Base-by-base conservation (phyloP, 768 basidiomycete genomes). In the Heimioporus sp. region DNA sequence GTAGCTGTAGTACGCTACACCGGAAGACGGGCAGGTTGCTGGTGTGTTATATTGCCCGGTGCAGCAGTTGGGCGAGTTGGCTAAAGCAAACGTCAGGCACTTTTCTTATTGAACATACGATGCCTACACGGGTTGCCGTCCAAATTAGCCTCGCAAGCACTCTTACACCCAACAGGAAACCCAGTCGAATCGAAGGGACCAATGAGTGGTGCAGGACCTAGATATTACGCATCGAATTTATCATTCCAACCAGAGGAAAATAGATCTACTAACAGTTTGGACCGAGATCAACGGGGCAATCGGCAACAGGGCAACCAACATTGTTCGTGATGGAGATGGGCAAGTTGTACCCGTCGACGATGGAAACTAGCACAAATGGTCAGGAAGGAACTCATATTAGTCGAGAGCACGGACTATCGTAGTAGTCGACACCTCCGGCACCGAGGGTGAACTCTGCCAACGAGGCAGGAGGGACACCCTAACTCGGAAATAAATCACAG, bases 361-460 rank as follows among this genome's bases (percentile, higher is more conserved):
- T 71, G 24, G 83, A 83, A 34, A 85, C 83, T 83, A 48, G 20
- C 7, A 31, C 40, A 34, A 6, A 19, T 10, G 5, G 15, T 48
- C 37, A 53, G 32, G 11, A 46, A 43, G 28, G 13, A 4, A 10
- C 6, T 20, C 6, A 7, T 6, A 24, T 7, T 11, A 20, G 41
- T 24, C n/a, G 15, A 37, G 20, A 19, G n/a, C 11, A 46, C 70
- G 13, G 46, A 83, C 83, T 79, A 63, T 86, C 85, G 48, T 85
- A 87, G 54, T 71, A 83, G 55, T 87, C 86, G 2, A 38, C 21
- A 43, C 71, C 74, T 12, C 70, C 74, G 39, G 65, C 60, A 1
- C 62, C 74, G 10, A 87, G 66, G n/a, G 82, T 86, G 71, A 79
- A 87, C 58, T 88, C 85, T 1, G 86, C 87, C 35, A 88, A 70